A percentile compares a stretch with the other conserved stretches of the same genome.
Evolutionary conservation across 345 rosid genomes (phyloP).

Genomic region (Rhizophora apiculata): DNA sequence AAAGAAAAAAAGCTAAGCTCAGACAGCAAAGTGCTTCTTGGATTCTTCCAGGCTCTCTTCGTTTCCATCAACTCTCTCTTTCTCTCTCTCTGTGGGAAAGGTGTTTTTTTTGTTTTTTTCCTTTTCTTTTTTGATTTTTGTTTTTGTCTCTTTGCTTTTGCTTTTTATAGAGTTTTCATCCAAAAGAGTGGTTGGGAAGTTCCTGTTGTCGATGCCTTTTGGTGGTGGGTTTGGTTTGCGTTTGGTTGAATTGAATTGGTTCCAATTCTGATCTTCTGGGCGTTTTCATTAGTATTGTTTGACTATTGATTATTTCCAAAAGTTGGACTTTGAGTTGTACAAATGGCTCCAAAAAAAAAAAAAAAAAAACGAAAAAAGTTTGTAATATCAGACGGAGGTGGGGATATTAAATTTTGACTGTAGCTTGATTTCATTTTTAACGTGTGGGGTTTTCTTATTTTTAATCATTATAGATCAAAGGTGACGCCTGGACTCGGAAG

Average conservation of each 20-base stretch:
- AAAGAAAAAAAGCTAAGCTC: not conserved
- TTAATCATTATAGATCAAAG: conserved; percentile 15
- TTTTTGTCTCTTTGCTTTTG: too few relatives aligned
- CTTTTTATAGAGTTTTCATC: conserved; percentile 12
- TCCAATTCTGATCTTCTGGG: conserved; percentile 11
- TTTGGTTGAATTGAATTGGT: conserved; percentile 20
- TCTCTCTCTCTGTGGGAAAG: not conserved
- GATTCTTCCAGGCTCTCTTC: not conserved
- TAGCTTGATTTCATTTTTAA: not conserved
- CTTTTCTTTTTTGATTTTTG: not conserved
- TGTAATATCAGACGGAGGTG: not conserved
- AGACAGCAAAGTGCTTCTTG: not conserved
- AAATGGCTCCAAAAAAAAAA: not conserved
- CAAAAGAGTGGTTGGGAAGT: conserved; percentile 18
- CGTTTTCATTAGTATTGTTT: conserved; percentile 2
- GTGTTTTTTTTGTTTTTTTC: not conserved
- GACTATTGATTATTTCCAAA: conserved; percentile 1
- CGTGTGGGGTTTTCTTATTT: not conserved
- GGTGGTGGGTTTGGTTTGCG: not conserved
- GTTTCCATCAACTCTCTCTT: not conserved
- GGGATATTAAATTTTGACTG: conserved; percentile 8
- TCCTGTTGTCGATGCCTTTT: conserved; percentile 8
- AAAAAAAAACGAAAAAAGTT: not conserved
- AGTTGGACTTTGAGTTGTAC: not conserved
- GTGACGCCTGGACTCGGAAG: conserved; percentile 8